Percentiles rank a stretch among this genome's conserved stretches.
Conservation (phyloP, 495 filamentous ascomycete species). For the Annulohypoxylon bovei region DNA sequence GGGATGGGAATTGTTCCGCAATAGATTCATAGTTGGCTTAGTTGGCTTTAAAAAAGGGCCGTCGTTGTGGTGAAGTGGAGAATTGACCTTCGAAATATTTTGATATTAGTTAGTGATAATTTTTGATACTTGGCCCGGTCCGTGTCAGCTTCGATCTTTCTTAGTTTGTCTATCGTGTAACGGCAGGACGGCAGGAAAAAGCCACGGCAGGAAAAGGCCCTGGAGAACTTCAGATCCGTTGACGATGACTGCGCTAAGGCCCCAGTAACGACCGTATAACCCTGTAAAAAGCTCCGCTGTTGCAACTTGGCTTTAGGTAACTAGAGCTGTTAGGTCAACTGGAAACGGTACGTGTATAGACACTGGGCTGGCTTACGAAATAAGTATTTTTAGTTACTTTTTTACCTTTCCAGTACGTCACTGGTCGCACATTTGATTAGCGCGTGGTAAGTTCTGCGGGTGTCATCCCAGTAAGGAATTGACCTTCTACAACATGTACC, state of each 20-base stretch:
- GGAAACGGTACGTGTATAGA: background rate
- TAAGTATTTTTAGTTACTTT: constrained; percentile 26
- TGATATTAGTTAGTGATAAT: background rate
- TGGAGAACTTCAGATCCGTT: background rate
- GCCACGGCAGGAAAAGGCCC: background rate
- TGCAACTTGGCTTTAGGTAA: background rate
- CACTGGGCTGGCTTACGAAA: background rate
- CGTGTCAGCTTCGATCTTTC: constrained; percentile 2
- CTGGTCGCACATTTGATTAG: constrained; percentile 32
- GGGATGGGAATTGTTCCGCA: background rate
- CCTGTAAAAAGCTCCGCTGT: constrained; percentile 7
- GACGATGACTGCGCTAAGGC: constrained; percentile 19
- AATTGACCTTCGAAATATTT: background rate
- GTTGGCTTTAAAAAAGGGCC: constrained; percentile 4
- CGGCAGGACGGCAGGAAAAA: constrained; percentile 9
- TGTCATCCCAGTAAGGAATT: constrained; percentile 16
- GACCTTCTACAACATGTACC: constrained; percentile 13
- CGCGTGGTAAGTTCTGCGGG: constrained; percentile 12
- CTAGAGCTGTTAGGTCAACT: background rate
- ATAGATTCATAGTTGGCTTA: background rate
- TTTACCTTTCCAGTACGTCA: constrained; percentile 39
- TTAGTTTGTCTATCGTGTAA: background rate
- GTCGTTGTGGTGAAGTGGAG: constrained; percentile 1
- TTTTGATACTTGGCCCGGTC: background rate
- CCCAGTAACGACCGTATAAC: constrained; percentile 8